phyloP scores from a whole-genome alignment of 257 asterid genomes.

The Solanum arcanum region DNA sequence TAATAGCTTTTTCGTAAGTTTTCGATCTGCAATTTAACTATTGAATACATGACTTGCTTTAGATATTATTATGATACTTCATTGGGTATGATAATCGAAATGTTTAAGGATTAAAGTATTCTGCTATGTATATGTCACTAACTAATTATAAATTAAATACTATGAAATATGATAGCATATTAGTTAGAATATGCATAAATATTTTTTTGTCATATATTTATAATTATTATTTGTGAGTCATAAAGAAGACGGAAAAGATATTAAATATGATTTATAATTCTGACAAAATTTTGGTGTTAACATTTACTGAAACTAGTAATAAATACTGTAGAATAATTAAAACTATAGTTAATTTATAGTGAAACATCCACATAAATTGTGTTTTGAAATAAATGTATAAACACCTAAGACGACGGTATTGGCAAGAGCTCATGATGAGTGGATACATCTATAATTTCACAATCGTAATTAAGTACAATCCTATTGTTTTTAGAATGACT shows the following conservation, averaged over 20 bases:
- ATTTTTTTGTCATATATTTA: too few species aligned
- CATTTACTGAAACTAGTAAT: not conserved
- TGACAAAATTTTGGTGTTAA: not conserved
- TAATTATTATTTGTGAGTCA: not conserved
- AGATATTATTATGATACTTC: not conserved
- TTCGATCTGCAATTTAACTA: too few species aligned
- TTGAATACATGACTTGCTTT: too few species aligned
- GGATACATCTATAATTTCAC: not conserved
- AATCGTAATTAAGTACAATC: too few species aligned
- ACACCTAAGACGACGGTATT: not conserved
- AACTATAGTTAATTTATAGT: too few species aligned
- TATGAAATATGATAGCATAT: not conserved
- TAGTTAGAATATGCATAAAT: not conserved
- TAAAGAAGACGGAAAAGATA: not conserved
- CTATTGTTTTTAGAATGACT: not conserved
- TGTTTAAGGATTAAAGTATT: too few species aligned
- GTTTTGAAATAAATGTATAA: not conserved
- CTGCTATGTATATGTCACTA: not conserved
- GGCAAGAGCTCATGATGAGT: not conserved
- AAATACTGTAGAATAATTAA: not conserved
- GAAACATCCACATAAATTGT: not conserved
- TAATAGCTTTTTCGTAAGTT: too few species aligned
- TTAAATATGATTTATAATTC: not conserved
- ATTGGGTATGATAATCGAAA: not conserved
- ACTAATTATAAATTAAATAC: not conserved